Percentiles rank a stretch among this genome's conserved stretches.
These are phyloP conservation scores for Populus deltoides DNA, from an alignment of 345 rosid genomes.

Conservation along the genomic window DNA sequence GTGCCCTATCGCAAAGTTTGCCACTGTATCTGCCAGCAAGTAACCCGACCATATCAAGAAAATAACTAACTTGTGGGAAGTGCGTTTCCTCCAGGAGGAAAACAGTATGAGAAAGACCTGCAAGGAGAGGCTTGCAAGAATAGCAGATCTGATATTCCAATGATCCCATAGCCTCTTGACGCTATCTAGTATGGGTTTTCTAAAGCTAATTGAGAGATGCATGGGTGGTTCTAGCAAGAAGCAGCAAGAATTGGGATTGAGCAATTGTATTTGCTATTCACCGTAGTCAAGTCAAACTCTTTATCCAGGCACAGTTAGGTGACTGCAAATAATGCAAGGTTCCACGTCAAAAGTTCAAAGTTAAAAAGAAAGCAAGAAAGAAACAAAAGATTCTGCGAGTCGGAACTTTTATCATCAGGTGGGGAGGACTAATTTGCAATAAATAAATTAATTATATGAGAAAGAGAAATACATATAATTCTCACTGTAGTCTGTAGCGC, in stretches of 20 bases:
- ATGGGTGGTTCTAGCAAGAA: neutral
- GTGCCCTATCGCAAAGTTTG: conserved; percentile 52
- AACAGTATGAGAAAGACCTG: conserved; percentile 49
- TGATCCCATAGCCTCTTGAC: conserved; percentile 39
- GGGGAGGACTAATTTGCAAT: neutral
- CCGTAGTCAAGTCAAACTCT: neutral
- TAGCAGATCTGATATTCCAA: conserved; percentile 58
- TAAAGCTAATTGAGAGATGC: conserved; percentile 18
- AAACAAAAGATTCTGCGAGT: neutral
- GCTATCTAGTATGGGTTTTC: conserved; percentile 28
- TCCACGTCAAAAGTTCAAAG: too few relatives aligned
- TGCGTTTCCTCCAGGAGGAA: conserved; percentile 52
- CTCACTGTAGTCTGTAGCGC: too few relatives aligned
- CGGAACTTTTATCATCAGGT: neutral
- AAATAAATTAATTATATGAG: neutral
- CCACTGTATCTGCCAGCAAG: conserved; percentile 59
- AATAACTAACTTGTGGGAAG: conserved; percentile 29
- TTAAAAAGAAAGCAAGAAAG: neutral
- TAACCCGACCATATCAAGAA: conserved; percentile 54
- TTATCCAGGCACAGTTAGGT: neutral
- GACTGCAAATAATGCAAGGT: neutral
- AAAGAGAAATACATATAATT: too few relatives aligned
- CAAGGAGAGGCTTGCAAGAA: conserved; percentile 52
- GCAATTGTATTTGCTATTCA: neutral
- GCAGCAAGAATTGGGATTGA: neutral